These are phyloP conservation scores for Fagopyrum tataricum DNA, from an alignment of 148 eudicot species.

Conservation along the genomic window DNA sequence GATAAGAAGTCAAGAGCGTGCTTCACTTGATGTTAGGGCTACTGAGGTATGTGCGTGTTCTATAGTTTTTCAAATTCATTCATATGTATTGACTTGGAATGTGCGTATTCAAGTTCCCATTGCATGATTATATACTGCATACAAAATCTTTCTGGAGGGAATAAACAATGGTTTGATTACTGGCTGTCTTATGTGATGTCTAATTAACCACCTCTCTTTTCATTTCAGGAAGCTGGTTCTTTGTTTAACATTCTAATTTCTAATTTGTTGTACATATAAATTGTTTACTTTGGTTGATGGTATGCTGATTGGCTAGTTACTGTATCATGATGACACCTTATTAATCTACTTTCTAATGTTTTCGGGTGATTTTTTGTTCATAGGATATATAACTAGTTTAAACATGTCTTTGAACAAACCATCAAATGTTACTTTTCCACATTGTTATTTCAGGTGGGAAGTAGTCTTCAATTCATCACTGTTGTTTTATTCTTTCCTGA, in stretches of 20 bases:
- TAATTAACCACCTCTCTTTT: background rate
- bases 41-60: slow-evolving; percentile 38
- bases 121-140: background rate
- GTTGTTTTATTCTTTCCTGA: background rate
- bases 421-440: background rate
- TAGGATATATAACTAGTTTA: background rate
- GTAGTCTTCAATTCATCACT: background rate
- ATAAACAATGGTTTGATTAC: background rate
- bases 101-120: background rate
- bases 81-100: background rate
- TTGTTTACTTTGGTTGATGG: background rate
- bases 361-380: background rate
- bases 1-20: slow-evolving; percentile 65
- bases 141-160: background rate
- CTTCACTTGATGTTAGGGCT: slow-evolving; percentile 51
- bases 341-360: slow-evolving; percentile 1
- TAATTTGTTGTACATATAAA: background rate
- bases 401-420: background rate
- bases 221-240: background rate
- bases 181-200: background rate
- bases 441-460: background rate
- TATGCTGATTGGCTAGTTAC: background rate
- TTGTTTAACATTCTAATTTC: background rate
- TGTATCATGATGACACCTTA: background rate
- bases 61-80: background rate